Base-by-base conservation (phyloP, 2,329 filamentous ascomycete genomes). In the Aurifilum marmelostoma region DNA sequence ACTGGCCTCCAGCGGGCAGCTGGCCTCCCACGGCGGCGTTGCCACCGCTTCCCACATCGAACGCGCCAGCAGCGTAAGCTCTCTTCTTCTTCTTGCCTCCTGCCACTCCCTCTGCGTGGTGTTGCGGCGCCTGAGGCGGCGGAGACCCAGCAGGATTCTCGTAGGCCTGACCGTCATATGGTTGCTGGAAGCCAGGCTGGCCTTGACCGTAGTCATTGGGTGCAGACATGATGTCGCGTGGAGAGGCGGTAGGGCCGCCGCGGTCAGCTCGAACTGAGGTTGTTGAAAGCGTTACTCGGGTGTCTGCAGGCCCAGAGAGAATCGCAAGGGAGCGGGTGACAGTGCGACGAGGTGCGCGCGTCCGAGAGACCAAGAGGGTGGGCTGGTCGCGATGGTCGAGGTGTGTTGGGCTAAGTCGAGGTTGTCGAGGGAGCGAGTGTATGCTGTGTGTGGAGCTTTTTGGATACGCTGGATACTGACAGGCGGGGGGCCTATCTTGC, bases 31-130 rank as follows among this genome's bases (percentile, higher is more conserved):
- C 79, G 67, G 79, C 82, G 67, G 91, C 89, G 85, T 98, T 98
- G 77, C 92, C 92, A 75, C 95, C 96, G 64, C 88, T 87, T 64
- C 92, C 93, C 75, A 98, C 96, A 70, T 97, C 95, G 80, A 97
- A 99, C 60, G 95, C 95, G 80, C 97, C 92, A 68, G 93, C 93
- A 67, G 96, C 96, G 83, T 98, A 98, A 68, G 92, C 91, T 84
- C 94, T 88, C 87, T 97, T 97, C 88, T 97, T 97, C 84, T 94
- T 94, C 80, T 87, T 90, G 72, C 83, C 85, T 61, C 83, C 85
- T 59, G 83, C n/a, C n/a, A n/a, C 83, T 58, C 84, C 84, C 39
- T 80, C 76, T 58, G 73, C 77, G 68, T 75, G 75, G 47, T 74
- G 73, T 59, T 75, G 75, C 50, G 75, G 72, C 14, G 76, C 72